phyloP scores from a whole-genome alignment of 768 basidiomycete genomes.

The Strobilomyces echinocephalus region DNA sequence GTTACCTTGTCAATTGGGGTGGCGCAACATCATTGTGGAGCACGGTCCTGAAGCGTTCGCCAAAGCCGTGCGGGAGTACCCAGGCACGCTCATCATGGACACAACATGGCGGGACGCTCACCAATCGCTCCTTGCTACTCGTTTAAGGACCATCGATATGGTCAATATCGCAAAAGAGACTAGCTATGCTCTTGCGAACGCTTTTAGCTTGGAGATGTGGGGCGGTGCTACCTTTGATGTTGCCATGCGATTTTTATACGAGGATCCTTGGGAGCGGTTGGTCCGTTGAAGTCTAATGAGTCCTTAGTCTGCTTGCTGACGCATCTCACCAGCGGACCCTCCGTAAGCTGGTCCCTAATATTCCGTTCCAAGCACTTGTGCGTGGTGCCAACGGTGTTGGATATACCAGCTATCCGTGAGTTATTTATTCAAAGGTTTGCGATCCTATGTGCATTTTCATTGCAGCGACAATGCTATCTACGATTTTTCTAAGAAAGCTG shows the following conservation, averaged over 20 bases:
- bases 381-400: conserved; percentile 99
- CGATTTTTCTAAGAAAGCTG: conserved; percentile 98
- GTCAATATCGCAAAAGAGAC: conserved; percentile 98
- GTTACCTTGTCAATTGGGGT: conserved; percentile 81
- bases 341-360: conserved; percentile 94
- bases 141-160: conserved; percentile 94
- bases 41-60: conserved; percentile 97
- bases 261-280: conserved; percentile 98
- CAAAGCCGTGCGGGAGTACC: conserved; percentile 94
- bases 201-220: conserved; percentile 98
- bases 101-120: conserved; percentile 99
- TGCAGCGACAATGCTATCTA: conserved; percentile 95
- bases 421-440: conserved; percentile 4
- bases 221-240: conserved; percentile 99
- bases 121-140: conserved; percentile 94
- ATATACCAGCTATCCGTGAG: conserved; percentile 96
- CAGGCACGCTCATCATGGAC: conserved; percentile 94
- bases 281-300: conserved; percentile 38
- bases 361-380: conserved; percentile 96
- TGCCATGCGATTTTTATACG: conserved; percentile 98
- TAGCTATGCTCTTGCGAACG: conserved; percentile 88
- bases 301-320: conserved; percentile 9
- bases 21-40: conserved; percentile 98
- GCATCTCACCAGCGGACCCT: conserved; percentile 62
- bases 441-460: conserved; percentile 5